Base-by-base conservation (phyloP, 129 eudicot species). In the Artemisia argyi region DNA sequence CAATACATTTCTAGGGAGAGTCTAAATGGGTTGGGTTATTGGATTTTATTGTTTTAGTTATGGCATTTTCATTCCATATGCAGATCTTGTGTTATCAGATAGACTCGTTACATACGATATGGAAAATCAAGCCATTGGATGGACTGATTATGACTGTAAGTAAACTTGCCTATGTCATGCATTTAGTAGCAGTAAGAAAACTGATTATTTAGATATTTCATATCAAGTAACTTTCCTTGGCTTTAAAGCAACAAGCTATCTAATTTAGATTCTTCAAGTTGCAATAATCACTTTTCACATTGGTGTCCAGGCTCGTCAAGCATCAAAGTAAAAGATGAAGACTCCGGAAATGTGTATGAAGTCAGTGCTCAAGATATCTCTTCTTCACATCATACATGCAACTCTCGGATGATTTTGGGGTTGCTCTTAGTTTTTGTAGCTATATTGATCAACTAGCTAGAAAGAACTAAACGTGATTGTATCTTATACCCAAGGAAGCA, bases 61-160 rank as follows among this genome's bases (percentile, higher is more conserved):
- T 18, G 32, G 26, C 2, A 11, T 22, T 32, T 49, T 65, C 10
- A 3, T 57, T 69, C 51, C 54, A 44, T 58, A 14, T 75, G 85
- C 89, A 90, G 97, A 90, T 80, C 62, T 90, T 77, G 88, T 86
- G 66, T 80, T 87, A 55, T 78, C 97, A 68, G 89, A 87, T 81
- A 87, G 73, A 59, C 77, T 90, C 75, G 88, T 90, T 20, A 80
- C 85, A n/a, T 90, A 90, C 65, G 89, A 90, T 63, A 82, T 90
- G 14, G 97, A 87, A 52, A 90, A 90, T 61, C 80, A 85, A 64
- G 75, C 77, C 39, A 85, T 90, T 64, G 97, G 97, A 73, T 90
- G 97, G 95, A 78, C 87, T 3, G 86, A 83, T 13, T 82, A 87
- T 82, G 82, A 87, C 69, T 87, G 97, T 89, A 79, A 89, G 96